Evolutionary conservation across 352 stramenopile species (phyloP).

Genomic region (Phytophthora sansomeana): DNA sequence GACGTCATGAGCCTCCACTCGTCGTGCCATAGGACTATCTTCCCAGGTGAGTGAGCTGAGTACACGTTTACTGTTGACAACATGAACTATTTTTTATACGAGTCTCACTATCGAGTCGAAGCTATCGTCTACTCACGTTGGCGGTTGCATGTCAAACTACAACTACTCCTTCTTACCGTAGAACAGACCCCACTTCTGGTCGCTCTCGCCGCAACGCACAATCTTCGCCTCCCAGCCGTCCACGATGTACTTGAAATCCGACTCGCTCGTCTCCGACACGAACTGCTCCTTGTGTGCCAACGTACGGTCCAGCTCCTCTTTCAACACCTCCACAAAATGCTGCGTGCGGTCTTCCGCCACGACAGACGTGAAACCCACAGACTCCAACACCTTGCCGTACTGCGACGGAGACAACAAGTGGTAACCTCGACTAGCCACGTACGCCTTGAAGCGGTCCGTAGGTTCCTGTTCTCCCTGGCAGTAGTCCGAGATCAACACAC

Average conservation of each 20-base stretch:
- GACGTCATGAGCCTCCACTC: too few species aligned
- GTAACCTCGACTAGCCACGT: constrained; percentile 71
- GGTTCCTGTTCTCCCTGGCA: constrained; percentile 64
- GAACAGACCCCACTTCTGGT: constrained; percentile 85
- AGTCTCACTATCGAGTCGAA: too few species aligned
- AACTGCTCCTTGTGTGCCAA: constrained; percentile 70
- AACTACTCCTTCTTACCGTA: constrained; percentile 67
- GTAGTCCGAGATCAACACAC: constrained; percentile 77
- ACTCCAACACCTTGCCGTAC: constrained; percentile 61
- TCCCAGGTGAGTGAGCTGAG: too few species aligned
- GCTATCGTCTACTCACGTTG: too few species aligned
- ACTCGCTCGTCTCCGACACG: constrained; percentile 66
- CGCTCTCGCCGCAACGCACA: constrained; percentile 66
- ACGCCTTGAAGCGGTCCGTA: constrained; percentile 62
- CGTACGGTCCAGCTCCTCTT: constrained; percentile 68
- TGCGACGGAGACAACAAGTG: constrained; percentile 68
- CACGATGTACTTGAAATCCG: constrained; percentile 77
- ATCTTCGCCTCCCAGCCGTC: constrained; percentile 76
- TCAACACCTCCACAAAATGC: constrained; percentile 72
- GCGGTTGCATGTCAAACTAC: too few species aligned
- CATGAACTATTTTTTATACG: too few species aligned
- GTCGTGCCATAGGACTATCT: too few species aligned
- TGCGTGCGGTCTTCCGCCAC: constrained; percentile 70
- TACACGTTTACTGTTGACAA: too few species aligned
- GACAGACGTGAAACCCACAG: constrained; percentile 62